These are phyloP conservation scores for Epichloe scottii DNA, from an alignment of 2,329 filamentous ascomycete species.

Conservation along the genomic window DNA sequence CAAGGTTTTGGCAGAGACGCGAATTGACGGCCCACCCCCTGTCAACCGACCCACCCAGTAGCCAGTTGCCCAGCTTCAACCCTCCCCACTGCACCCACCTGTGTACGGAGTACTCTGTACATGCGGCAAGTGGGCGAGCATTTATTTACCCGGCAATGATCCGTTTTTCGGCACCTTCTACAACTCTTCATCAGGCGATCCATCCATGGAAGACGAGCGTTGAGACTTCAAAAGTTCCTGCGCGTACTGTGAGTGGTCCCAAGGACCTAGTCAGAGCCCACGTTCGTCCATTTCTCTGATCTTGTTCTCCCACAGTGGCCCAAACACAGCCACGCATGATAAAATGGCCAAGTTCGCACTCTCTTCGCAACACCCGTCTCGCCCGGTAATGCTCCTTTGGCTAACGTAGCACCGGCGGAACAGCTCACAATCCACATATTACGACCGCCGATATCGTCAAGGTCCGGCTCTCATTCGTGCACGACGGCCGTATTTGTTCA, in stretches of 20 bases:
- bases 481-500: slow-evolving; percentile 80
- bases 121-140: neutral
- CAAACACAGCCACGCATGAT: neutral
- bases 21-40: slow-evolving; percentile 3
- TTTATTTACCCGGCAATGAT: slow-evolving; percentile 4
- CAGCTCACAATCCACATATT: slow-evolving; percentile 59
- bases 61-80: neutral
- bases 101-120: neutral
- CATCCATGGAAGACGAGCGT: neutral
- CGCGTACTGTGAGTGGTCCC: neutral
- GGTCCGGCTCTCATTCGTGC: slow-evolving; percentile 83
- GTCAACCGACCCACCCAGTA: neutral
- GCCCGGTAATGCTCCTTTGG: neutral
- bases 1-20: slow-evolving; percentile 7
- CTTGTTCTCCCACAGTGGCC: neutral
- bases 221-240: neutral
- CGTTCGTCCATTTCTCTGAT: neutral
- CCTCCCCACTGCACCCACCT: no score
- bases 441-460: slow-evolving; percentile 76
- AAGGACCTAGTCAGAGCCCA: neutral
- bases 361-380: neutral
- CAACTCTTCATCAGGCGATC: neutral
- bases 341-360: slow-evolving; percentile 1
- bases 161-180: neutral
- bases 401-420: neutral